Evolutionary conservation across 2,329 filamentous ascomycete genomes (phyloP), one percentile per base, ranked within the genome.

Genomic region (Ascocoryne sarcoides): DNA sequence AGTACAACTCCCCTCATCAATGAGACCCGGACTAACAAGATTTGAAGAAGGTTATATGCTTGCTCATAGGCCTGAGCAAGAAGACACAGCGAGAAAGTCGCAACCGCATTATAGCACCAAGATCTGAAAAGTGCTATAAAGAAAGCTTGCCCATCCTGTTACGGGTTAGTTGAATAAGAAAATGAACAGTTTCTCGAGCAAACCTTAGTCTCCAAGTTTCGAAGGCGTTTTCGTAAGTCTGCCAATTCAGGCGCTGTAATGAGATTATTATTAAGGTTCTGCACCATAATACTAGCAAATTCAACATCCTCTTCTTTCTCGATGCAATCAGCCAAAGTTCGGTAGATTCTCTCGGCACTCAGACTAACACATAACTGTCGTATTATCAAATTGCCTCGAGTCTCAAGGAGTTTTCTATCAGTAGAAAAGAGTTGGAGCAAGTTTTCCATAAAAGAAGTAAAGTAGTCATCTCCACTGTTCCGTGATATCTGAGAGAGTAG

Each of bases 211-310:
- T 98, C 92, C 2, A 95, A 69, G 53, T 95, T 98, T 23, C 92
- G 75, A 37, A 98, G 67, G 32, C 92, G 73, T 61, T 95, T 95
- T 33, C 92, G 79, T 47, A 98, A 70, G 53, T 96, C 93, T 1
- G 86, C 79, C 20, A 98, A 69, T 62, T 98, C 89, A 1, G 93
- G 92, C 0, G 93, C 92, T 2, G 93, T 98, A 50, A 98, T 95
- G 40, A 98, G 79, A 55, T 98, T 98, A 62, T 98, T 98, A 66
- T 98, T 98, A 38, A 98, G 71, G 56, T 96, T 96, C 61, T 98
- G 92, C 20, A 98, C 88, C 92, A 98, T 98, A 54, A 98, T 96
- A 59, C 90, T 95, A 12, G 92, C 90, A 63, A 98, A 98, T 60
- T 98, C 93, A 31, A 98, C 79, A 59, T 98, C 92, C 64, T 96